Conservation (phyloP, 306 rosid species). For the Delonix regia region DNA sequence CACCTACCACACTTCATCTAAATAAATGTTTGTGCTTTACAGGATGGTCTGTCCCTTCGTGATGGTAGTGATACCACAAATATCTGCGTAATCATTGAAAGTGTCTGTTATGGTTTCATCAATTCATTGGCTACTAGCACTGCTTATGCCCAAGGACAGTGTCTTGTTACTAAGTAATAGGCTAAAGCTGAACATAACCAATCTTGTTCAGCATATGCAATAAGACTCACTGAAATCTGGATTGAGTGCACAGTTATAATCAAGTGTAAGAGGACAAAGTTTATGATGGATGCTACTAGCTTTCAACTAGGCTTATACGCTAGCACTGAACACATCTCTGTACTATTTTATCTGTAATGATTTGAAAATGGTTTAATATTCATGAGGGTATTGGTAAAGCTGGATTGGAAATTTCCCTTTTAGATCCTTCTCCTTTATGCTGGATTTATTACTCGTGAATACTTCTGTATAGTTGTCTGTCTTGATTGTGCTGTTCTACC, state of each 20-base stretch:
- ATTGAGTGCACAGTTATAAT: background rate
- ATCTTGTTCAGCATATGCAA: background rate
- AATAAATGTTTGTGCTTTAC: too few species aligned
- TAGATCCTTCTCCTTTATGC: background rate
- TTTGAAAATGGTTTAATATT: background rate
- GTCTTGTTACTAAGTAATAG: background rate
- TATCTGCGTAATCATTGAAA: background rate
- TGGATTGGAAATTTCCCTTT: background rate
- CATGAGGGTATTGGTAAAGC: slow-evolving; percentile 6
- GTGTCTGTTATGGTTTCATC: background rate
- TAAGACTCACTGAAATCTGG: background rate
- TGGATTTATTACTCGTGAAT: background rate
- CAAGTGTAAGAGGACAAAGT: background rate
- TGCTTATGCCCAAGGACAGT: background rate
- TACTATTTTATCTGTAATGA: slow-evolving; percentile 2
- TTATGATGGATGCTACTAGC: background rate
- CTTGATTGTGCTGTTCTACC: background rate
- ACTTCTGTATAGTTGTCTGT: background rate
- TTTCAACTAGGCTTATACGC: background rate
- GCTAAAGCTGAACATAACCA: background rate
- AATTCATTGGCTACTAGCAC: background rate
- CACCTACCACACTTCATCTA: background rate
- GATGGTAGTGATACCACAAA: background rate
- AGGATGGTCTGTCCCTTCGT: background rate
- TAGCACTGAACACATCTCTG: background rate